A percentile compares a stretch with the other conserved stretches of the same genome.
Evolutionary conservation across 352 stramenopile genomes (phyloP).

Genomic region (Elongisporangium senticosum): DNA sequence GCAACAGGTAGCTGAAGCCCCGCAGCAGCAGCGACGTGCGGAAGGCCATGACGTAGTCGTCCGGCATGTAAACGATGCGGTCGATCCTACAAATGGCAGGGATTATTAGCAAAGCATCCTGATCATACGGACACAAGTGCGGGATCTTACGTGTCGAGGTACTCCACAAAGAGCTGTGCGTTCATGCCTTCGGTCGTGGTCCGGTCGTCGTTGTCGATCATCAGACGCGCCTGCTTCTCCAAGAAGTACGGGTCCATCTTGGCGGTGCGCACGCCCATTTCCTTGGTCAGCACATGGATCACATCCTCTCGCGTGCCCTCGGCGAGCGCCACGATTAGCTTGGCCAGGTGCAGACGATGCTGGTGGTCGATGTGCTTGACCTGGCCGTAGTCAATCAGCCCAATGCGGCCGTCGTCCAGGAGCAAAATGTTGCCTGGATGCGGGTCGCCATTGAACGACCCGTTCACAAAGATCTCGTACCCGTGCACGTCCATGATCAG

Average conservation of each 20-base stretch:
- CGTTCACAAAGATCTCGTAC: slow-evolving; percentile 90
- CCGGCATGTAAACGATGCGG: slow-evolving; percentile 71
- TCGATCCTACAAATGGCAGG: slow-evolving; percentile 43
- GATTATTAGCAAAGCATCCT: not conserved
- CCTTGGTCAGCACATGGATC: slow-evolving; percentile 60
- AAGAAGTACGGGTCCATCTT: slow-evolving; percentile 81
- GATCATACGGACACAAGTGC: not conserved
- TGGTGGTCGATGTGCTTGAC: slow-evolving; percentile 80
- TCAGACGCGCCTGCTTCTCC: slow-evolving; percentile 77
- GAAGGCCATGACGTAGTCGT: slow-evolving; percentile 88
- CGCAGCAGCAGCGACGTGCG: slow-evolving; percentile 79
- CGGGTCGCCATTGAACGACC: slow-evolving; percentile 90
- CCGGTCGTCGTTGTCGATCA: slow-evolving; percentile 85
- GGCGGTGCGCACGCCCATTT: slow-evolving; percentile 72
- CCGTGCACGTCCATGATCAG: slow-evolving; percentile 88
- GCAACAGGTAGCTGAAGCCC: slow-evolving; percentile 78
- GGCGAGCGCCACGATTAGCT: slow-evolving; percentile 80
- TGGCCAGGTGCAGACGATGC: slow-evolving; percentile 65
- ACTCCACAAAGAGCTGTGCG: slow-evolving; percentile 79
- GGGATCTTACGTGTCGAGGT: slow-evolving; percentile 63
- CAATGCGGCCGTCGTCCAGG: slow-evolving; percentile 83
- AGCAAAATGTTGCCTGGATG: slow-evolving; percentile 91
- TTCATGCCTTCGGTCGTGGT: slow-evolving; percentile 81
- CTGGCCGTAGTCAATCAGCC: slow-evolving; percentile 91
- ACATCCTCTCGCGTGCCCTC: slow-evolving; percentile 70